Percentiles rank a stretch among this genome's conserved stretches.
Evolutionary conservation across 2,329 filamentous ascomycete species (phyloP).

Genomic region (Cordyceps pruinosa): DNA sequence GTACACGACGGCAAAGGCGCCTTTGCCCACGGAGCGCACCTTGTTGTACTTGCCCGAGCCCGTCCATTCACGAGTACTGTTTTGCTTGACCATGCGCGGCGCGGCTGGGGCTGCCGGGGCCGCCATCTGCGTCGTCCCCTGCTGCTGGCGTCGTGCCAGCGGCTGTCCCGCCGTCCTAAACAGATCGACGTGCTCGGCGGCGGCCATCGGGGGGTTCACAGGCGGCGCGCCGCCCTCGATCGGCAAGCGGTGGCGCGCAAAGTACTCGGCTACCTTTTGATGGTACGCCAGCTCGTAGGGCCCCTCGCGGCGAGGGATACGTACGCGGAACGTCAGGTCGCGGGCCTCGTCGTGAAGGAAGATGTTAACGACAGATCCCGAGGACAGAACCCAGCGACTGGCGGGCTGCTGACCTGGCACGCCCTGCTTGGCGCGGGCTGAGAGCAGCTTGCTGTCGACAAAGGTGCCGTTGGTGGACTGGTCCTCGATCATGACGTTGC

Average conservation of each 20-base stretch:
- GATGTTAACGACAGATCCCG: conserved; percentile 68
- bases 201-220: neutral
- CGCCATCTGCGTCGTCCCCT: conserved; percentile 15
- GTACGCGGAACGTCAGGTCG: conserved; percentile 76
- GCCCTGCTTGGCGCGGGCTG: conserved; percentile 29
- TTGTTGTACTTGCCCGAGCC: conserved; percentile 82
- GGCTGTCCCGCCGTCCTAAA: conserved; percentile 17
- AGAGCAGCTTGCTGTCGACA: conserved; percentile 67
- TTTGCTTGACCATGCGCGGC: conserved; percentile 15
- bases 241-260: conserved; percentile 33
- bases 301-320: conserved; percentile 71
- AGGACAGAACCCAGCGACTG: conserved; percentile 56
- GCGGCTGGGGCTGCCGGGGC: neutral
- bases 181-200: conserved; percentile 21
- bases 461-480: conserved; percentile 92
- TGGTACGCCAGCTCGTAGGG: conserved; percentile 58
- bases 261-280: conserved; percentile 62
- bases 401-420: conserved; percentile 26
- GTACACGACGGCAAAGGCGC: conserved; percentile 91
- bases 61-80: conserved; percentile 61
- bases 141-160: neutral
- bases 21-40: conserved; percentile 75
- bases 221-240: conserved; percentile 3
- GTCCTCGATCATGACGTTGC: conserved; percentile 86
- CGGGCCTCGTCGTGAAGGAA: conserved; percentile 42